These are phyloP conservation scores for Taiozyma sp. DNA, from an alignment of 1,139 yeast species.

Conservation along the genomic window DNA sequence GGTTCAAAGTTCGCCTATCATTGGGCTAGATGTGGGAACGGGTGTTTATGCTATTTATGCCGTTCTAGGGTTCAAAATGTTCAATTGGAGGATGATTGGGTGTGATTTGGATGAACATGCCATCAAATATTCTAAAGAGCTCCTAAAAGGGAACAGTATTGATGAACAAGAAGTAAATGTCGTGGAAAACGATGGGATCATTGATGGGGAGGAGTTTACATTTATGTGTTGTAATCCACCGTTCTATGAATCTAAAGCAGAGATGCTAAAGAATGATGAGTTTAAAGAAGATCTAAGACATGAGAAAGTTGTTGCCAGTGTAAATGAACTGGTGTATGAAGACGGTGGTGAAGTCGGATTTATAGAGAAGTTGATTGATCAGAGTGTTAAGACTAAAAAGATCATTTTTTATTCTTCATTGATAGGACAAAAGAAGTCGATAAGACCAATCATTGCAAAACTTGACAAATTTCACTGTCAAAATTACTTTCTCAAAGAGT, in stretches of 20 bases:
- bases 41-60: conserved; percentile 40
- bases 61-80: conserved; percentile 25
- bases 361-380: conserved; percentile 27
- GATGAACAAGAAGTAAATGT: conserved; percentile 4
- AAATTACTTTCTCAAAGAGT: conserved; percentile 29
- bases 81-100: conserved; percentile 27
- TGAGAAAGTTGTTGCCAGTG: conserved; percentile 15
- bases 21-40: conserved; percentile 30
- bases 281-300: conserved; percentile 13
- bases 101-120: conserved; percentile 33
- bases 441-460: conserved; percentile 19
- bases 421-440: conserved; percentile 31
- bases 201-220: conserved; percentile 5
- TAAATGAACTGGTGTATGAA: conserved; percentile 30
- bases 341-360: conserved; percentile 38
- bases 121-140: conserved; percentile 22
- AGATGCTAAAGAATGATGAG: conserved; percentile 17
- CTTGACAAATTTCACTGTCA: conserved; percentile 16
- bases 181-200: conserved; percentile 6
- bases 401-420: conserved; percentile 35
- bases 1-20: neutral
- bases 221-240: conserved; percentile 43
- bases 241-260: conserved; percentile 31
- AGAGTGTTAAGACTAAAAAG: conserved; percentile 20
- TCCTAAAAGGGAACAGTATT: conserved; percentile 21